Base-by-base conservation (phyloP, 1,139 yeast species). In the Candida tetrigidarum region DNA sequence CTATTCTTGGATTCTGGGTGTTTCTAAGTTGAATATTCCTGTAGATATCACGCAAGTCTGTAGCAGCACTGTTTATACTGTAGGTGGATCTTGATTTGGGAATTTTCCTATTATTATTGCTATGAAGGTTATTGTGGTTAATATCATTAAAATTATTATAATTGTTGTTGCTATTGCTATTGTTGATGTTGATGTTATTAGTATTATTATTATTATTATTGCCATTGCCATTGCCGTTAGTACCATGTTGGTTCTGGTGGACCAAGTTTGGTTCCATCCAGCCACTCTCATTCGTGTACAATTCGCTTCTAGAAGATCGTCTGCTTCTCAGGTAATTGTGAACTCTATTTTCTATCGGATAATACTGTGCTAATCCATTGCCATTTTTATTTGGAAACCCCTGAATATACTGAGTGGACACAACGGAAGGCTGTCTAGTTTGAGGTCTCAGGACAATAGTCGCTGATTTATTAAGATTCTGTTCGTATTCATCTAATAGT, bases 401-500 rank as follows among this genome's bases (percentile, higher is more conserved):
- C n/a, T 41, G 49, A 11, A 51, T 43, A n/a, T 34, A 12, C n/a
- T 57, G 57, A 2, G 65, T 57, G 14, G 72, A 64, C 1, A 63
- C 52, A 9, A 66, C 44, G 16, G 68, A 60, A 33, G 63, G 50
- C 42, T 63, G 62, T 45, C 71, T 45, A 10, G 74, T 60, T 38
- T 67, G 59, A 15, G 69, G 61, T 32, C 66, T 50, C 30, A 74
- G 62, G 19, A 9, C 23, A 5, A 29, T 16, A 18, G 50, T 50
- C 22, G 59, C 53, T 2, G 72, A 63, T 44, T 57, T 62, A 4
- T 68, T 58, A 32, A 71, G 62, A 39, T 67, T 67, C 46, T 73
- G 76, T 47, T 78, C 80, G 52, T 78, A 80, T 49, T 75, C 80
- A 47, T 79, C 83, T 12, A 81, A 59, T 14, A 80, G 63, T 1